Conservation (phyloP, 23 red algal genomes). For the Agarophyton chilense region DNA sequence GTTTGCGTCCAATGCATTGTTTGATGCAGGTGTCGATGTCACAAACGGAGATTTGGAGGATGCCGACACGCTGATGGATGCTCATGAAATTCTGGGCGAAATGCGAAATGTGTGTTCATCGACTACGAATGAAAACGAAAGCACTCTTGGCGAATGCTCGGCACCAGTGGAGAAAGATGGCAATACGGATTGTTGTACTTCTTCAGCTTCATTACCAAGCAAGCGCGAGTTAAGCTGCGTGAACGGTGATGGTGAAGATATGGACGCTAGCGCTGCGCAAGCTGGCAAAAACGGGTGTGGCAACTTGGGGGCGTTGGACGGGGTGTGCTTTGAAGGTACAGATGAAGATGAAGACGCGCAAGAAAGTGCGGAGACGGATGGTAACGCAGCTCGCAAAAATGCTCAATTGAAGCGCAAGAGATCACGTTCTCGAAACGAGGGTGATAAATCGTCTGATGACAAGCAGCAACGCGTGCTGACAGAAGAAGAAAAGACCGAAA, state of each 20-base stretch:
- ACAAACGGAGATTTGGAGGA: constrained; percentile 11
- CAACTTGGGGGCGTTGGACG: neutral
- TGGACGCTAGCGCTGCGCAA: neutral
- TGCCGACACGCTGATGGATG: constrained; percentile 33
- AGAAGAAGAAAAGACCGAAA: constrained; percentile 59
- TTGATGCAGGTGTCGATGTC: constrained; percentile 24
- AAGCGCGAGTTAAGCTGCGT: neutral
- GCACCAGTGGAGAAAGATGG: neutral
- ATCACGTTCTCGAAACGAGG: neutral
- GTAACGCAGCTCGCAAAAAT: neutral
- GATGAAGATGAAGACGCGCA: neutral
- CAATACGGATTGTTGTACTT: neutral
- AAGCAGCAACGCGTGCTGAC: neutral
- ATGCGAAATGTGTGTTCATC: constrained; percentile 43
- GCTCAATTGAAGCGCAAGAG: neutral
- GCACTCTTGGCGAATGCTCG: neutral
- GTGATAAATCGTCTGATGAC: neutral
- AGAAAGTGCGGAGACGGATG: neutral
- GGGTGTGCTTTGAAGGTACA: neutral
- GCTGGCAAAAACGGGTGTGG: neutral
- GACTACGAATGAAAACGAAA: constrained; percentile 1
- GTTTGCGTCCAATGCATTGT: constrained; percentile 12
- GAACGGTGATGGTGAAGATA: neutral
- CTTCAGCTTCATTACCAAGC: constrained; percentile 2
- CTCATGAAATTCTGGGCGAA: constrained; percentile 24